Base-by-base conservation (phyloP, 2,329 filamentous ascomycete species). In the Pyrenochaeta sp. region DNA sequence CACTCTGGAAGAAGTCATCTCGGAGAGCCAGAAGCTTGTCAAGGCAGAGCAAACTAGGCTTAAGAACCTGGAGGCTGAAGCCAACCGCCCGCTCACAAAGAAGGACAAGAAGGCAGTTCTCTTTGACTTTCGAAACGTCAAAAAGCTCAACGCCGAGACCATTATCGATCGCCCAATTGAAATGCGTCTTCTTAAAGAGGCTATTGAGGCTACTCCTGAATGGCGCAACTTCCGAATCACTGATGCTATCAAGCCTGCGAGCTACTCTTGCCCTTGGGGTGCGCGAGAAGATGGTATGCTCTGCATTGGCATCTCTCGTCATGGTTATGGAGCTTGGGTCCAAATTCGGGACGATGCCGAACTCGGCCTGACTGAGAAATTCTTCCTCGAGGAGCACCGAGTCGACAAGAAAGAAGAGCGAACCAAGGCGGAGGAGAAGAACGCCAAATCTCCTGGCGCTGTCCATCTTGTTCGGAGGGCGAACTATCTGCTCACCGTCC, bases 101-200 rank as follows among this genome's bases (percentile, higher is more conserved):
- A 99, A 99, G 72, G 94, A 99, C 68, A 90, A 90, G 72, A 99
- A 99, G 73, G 94, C 94, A 1, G 90, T 99, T 13, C 77, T 99
- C 30, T 96, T 99, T 61, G 92, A 97, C 67, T 96, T 92, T 72
- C 87, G 88, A 31, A 90, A 92, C 41, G 87, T 96, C 36, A 96
- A 96, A 72, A 92, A 96, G 60, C 83, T 96, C 63, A 99, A 99
- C 65, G 94, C 94, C 1, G 91, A 96, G 72, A 97, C 94, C 0
- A 88, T 96, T 41, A 84, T 96, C 8, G 93, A 97, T 58, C 87
- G 95, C 7, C 93, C 94, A 0, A 83, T 87, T 32, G 93, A 97
- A 64, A 87, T 97, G 78, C 87, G 86, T 45, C 84, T 96, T 57
- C 79, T 99, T 24, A 88, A 86, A 47, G 82, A 90, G 51, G 85